phyloP scores from a whole-genome alignment of 805 yeast species.

The Teunomyces panamensis region DNA sequence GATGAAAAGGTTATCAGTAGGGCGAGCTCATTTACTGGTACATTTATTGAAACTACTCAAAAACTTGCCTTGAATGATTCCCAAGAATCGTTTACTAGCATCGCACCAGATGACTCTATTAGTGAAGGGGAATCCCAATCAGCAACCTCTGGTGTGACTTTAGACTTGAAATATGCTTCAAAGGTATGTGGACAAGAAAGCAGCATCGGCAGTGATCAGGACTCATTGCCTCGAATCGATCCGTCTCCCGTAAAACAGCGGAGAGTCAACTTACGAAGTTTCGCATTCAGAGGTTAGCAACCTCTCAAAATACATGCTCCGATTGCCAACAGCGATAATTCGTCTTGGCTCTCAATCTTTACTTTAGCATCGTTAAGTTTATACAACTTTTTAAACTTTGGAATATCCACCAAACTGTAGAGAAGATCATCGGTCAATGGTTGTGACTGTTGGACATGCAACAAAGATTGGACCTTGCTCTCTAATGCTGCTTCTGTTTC shows the following conservation, averaged over 20 bases:
- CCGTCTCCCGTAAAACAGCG: background rate
- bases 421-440: constrained; percentile 1
- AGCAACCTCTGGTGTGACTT: background rate
- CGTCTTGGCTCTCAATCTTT: constrained; percentile 13
- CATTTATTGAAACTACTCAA: background rate
- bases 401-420: constrained; percentile 17
- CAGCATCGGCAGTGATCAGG: background rate
- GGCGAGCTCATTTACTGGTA: background rate
- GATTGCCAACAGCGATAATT: constrained; percentile 42
- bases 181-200: constrained; percentile 1
- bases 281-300: constrained; percentile 20
- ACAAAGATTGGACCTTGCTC: background rate
- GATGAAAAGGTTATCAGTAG: background rate
- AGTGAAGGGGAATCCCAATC: background rate
- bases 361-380: constrained; percentile 33
- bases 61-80: background rate
- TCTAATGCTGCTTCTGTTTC: background rate
- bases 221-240: constrained; percentile 1
- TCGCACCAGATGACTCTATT: background rate
- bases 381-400: constrained; percentile 34
- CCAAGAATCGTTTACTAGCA: background rate
- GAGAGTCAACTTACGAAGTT: constrained; percentile 8
- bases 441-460: background rate
- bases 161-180: background rate
- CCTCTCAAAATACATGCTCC: constrained; percentile 52